Conservation (phyloP, 306 rosid genomes). For the Medicago truncatula region MtrunA17r5.0-ANR NC_053042.1:51583501-51584000, state of each 20-base stretch:
- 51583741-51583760: constrained; percentile 94
- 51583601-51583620: constrained; percentile 1
- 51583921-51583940: constrained; percentile 71
- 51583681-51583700: constrained; percentile 70
- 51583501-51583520: constrained; percentile 97
- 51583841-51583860: constrained; percentile 52
- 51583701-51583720: constrained; percentile 88
- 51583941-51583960: constrained; percentile 2
- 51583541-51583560: constrained; percentile 90
- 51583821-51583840: constrained; percentile 75
- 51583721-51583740: constrained; percentile 87
- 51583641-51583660: constrained; percentile 16
- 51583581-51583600: neutral
- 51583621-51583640: neutral
- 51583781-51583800: constrained; percentile 78
- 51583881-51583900: constrained; percentile 72
- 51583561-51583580: neutral
- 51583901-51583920: constrained; percentile 84
- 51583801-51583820: constrained; percentile 82
- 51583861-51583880: constrained; percentile 68
- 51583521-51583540: constrained; percentile 97
- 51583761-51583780: constrained; percentile 73
- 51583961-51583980: neutral
- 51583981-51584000: neutral
- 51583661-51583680: constrained; percentile 24